Percentiles rank a stretch among this genome's conserved stretches.
These are phyloP conservation scores for Cordyceps militaris DNA, from an alignment of 2,329 filamentous ascomycete species.

Conservation along the genomic window DNA sequence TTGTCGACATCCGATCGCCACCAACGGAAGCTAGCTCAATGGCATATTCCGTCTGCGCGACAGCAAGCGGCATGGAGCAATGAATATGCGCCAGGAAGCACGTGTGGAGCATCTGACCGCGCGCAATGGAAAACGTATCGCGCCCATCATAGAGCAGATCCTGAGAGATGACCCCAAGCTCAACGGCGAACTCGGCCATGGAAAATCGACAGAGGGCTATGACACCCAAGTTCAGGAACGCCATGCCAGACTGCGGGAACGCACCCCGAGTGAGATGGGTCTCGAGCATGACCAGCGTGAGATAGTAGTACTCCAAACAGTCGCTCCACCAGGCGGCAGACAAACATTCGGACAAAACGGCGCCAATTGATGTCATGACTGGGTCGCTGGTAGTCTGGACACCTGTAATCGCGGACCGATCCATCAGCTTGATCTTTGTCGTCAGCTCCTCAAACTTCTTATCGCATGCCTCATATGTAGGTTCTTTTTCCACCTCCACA, in stretches of 20 bases:
- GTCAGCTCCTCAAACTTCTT: conserved; percentile 59
- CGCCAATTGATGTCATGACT: conserved; percentile 55
- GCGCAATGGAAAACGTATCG: conserved; percentile 58
- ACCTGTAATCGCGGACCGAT: conserved; percentile 39
- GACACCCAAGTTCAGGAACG: conserved; percentile 60
- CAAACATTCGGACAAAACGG: conserved; percentile 62
- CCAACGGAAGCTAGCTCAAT: conserved; percentile 59
- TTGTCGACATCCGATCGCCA: conserved; percentile 64
- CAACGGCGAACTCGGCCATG: conserved; percentile 59
- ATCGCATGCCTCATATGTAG: conserved; percentile 72
- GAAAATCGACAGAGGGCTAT: conserved; percentile 64
- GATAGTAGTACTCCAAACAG: conserved; percentile 63
- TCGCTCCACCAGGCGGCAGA: conserved; percentile 70
- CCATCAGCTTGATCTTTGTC: conserved; percentile 52
- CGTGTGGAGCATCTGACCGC: conserved; percentile 62
- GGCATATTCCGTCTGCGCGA: conserved; percentile 55
- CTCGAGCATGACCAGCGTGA: conserved; percentile 59
- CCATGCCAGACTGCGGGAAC: conserved; percentile 63
- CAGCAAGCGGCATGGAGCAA: conserved; percentile 50
- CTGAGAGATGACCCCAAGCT: conserved; percentile 56
- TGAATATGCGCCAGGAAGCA: conserved; percentile 66
- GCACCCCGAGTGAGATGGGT: conserved; percentile 56
- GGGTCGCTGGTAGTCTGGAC: conserved; percentile 40
- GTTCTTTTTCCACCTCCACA: conserved; percentile 56
- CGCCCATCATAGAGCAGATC: conserved; percentile 57